Conservation (phyloP, 129 eudicot genomes). For the Arctium lappa region DNA sequence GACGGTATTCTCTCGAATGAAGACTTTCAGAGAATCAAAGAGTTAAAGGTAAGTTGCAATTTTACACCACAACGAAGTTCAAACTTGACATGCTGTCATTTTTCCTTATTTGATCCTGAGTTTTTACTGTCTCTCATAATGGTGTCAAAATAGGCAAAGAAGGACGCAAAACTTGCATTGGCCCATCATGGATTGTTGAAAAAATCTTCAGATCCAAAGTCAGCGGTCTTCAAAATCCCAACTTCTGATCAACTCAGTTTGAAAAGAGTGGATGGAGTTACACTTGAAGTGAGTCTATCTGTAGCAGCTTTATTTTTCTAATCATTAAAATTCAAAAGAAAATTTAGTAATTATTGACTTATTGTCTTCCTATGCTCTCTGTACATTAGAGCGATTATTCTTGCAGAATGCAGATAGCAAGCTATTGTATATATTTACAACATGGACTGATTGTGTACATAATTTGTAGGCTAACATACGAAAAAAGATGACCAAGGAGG, state of each 20-base stretch:
- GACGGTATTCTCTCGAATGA: conserved; percentile 90
- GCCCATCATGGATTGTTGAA: conserved; percentile 61
- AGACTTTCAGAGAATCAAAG: conserved; percentile 83
- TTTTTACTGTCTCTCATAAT: not conserved
- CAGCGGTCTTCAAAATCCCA: conserved; percentile 59
- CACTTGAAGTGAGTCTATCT: conserved; percentile 61
- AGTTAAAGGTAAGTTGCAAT: conserved; percentile 47
- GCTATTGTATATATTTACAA: not conserved
- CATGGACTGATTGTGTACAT: not conserved
- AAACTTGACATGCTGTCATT: not conserved
- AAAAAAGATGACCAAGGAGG: conserved; percentile 76
- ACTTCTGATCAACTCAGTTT: conserved; percentile 74
- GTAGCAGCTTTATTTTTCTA: not conserved
- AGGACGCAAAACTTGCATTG: conserved; percentile 64
- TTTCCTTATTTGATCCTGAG: not conserved
- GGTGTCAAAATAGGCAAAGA: conserved; percentile 57
- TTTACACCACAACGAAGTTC: conserved; percentile 2
- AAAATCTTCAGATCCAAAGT: conserved; percentile 47
- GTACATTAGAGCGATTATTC: not conserved
- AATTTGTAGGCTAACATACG: conserved; percentile 58
- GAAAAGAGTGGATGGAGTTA: conserved; percentile 68
- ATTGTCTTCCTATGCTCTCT: not conserved
- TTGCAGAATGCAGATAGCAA: not conserved
- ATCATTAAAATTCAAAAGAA: not conserved
- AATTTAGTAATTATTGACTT: not conserved